Percentiles rank a stretch among this genome's conserved stretches.
Conservation (phyloP, 1,139 yeast species). For the Magnusiomyces tetraspermus region DNA sequence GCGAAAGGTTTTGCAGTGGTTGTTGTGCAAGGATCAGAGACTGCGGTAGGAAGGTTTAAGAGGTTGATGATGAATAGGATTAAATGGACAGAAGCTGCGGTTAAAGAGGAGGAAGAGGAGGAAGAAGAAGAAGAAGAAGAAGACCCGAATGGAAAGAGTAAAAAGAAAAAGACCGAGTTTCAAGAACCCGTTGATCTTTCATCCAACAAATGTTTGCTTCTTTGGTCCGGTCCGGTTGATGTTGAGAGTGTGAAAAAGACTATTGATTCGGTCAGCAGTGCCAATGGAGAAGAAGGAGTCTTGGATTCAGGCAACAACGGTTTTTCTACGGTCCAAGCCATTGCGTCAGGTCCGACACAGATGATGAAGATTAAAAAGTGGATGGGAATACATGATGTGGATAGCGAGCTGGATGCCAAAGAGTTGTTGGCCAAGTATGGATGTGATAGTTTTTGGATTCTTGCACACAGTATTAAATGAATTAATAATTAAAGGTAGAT, state of each 20-base stretch:
- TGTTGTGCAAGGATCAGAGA: conserved; percentile 63
- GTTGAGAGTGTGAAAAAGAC: neutral
- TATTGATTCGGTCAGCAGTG: neutral
- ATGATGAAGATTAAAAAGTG: conserved; percentile 43
- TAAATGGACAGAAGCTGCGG: conserved; percentile 51
- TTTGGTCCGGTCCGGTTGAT: conserved; percentile 71
- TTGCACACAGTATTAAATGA: conserved; percentile 17
- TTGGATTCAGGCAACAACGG: neutral
- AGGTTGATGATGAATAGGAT: conserved; percentile 55
- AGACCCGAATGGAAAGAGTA: neutral
- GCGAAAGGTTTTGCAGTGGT: conserved; percentile 44
- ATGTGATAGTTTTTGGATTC: conserved; percentile 51
- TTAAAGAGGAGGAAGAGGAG: conserved; percentile 23
- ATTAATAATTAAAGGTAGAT: too few species aligned
- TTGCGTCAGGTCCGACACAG: conserved; percentile 11
- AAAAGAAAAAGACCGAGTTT: conserved; percentile 4
- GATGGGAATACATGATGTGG: conserved; percentile 50
- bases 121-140: conserved; percentile 17
- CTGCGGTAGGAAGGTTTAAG: conserved; percentile 51
- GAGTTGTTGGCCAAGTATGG: conserved; percentile 43
- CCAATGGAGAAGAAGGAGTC: neutral
- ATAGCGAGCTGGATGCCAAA: conserved; percentile 47
- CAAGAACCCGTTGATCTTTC: conserved; percentile 33
- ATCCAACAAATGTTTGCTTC: conserved; percentile 42
- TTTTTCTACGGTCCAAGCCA: neutral